Evolutionary conservation across 202 grass and related monocot species (phyloP), one percentile per base, ranked within the genome.

Genomic region (Schoenoplectus tabernaemontani): DNA sequence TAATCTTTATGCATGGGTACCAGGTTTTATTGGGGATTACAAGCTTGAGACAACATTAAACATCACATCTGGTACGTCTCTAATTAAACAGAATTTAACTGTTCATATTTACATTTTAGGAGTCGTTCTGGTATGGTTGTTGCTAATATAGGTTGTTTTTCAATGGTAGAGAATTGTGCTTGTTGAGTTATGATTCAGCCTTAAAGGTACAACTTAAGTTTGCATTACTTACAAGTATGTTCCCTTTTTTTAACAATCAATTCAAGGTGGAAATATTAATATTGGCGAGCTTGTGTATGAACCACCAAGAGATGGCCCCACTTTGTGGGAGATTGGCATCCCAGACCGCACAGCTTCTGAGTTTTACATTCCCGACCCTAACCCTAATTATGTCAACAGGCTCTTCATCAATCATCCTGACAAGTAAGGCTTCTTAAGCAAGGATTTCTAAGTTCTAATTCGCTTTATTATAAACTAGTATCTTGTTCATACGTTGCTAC

Each of bases 21-120:
- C 89, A 1, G 89, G 91, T 60, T 98, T 95, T 86, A 87, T 98
- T 82, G 95, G 95, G 69, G 91, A 98, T 86, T 98, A 95, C 78
- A 98, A 77, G 81, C 80, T 90, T 60, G 89, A 92, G 46, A 36
- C 64, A 37, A 83, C 81, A 26, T 42, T 98, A 69, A 90, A 87
- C 28, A 80, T 92, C 81, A 87, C 86, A 79, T 83, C 95, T 86
- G 91, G 95, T 91, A 46, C 53, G 34, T 43, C 38, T 89, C 76
- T 75, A 70, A 37, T 70, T 83, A 47, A 48, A 76, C 48, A 36
- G 5, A 67, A 75, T 59, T 58, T 48, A 15, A 13, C 44, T 61
- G 24, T 59, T 10, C 12, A 19, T 77, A 23, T 15, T 50, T 48
- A 34, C 30, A 44, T 41, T 39, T 19, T 17, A 34, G 61, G 32